Evolutionary conservation across 192 early-diverging fungal species (phyloP).

Genomic region (Physocladia obscura): DNA sequence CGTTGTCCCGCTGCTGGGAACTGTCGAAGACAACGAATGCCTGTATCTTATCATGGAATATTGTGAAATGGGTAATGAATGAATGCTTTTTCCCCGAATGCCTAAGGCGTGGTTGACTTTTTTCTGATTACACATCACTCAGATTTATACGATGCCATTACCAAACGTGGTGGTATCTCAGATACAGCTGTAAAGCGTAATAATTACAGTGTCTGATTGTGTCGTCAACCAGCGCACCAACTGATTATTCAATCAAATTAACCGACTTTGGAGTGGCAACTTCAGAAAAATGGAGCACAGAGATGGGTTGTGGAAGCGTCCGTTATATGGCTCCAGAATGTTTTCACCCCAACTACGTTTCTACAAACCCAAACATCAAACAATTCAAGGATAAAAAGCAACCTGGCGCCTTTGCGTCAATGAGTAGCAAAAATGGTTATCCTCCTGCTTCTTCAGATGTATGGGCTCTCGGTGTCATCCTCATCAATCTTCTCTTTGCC

Average conservation of each 20-base stretch:
- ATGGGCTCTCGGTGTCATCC: conserved; percentile 77
- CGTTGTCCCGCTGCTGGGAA: conserved; percentile 41
- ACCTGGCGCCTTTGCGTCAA: not conserved
- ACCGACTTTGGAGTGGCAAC: conserved; percentile 95
- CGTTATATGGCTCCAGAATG: conserved; percentile 81
- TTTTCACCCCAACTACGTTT: conserved; percentile 23
- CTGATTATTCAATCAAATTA: conserved; percentile 61
- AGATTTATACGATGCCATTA: conserved; percentile 53
- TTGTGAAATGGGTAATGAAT: conserved; percentile 26
- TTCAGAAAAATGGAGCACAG: conserved; percentile 67
- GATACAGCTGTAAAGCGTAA: conserved; percentile 57
- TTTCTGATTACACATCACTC: not conserved
- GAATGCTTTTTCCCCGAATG: not conserved
- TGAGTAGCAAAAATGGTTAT: conserved; percentile 35
- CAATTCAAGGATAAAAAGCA: not conserved
- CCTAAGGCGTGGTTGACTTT: not conserved
- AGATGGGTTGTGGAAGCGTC: conserved; percentile 86
- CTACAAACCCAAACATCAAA: conserved; percentile 7
- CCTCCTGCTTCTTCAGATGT: conserved; percentile 67
- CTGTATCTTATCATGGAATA: conserved; percentile 31
- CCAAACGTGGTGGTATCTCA: conserved; percentile 24
- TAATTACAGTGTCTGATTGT: conserved; percentile 71
- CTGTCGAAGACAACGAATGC: conserved; percentile 42
- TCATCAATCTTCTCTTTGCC: conserved; percentile 74
- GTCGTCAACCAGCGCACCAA: not conserved